Evolutionary conservation across 2,329 filamentous ascomycete species (phyloP).

Genomic region (Talaromyces funiculosus): DNA sequence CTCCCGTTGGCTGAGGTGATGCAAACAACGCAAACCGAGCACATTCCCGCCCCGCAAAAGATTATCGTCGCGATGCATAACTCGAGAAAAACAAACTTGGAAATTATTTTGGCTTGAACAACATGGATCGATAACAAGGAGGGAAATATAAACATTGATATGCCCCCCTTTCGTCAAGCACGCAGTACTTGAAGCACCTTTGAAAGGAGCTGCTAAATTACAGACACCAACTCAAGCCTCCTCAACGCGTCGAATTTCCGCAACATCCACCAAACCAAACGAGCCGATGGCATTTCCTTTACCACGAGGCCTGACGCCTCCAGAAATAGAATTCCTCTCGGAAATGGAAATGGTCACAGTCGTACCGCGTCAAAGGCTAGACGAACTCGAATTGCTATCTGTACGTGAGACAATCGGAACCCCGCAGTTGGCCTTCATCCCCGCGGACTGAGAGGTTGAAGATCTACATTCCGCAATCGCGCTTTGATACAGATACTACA

Average conservation of each 20-base stretch:
- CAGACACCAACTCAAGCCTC: not conserved
- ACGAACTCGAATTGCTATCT: conserved; percentile 75
- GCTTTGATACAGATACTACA: conserved; percentile 1
- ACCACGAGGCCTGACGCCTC: conserved; percentile 65
- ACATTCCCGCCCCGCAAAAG: conserved; percentile 11
- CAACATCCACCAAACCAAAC: not conserved
- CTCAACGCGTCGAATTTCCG: not conserved
- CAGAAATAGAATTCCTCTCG: conserved; percentile 88
- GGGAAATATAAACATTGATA: conserved; percentile 8
- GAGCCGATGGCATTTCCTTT: conserved; percentile 55
- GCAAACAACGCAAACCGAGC: conserved; percentile 32
- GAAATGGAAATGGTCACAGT: conserved; percentile 97
- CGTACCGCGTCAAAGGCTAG: conserved; percentile 82
- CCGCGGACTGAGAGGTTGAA: conserved; percentile 3
- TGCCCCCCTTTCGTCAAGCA: not conserved
- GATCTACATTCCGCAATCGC: conserved; percentile 9
- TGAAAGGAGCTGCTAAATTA: not conserved
- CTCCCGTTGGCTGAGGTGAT: conserved; percentile 15
- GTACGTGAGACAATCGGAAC: conserved; percentile 53
- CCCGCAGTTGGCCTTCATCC: conserved; percentile 9
- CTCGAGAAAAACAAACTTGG: not conserved
- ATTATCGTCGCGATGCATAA: not conserved
- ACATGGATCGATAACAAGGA: not conserved
- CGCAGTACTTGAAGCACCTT: not conserved
- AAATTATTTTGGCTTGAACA: conserved; percentile 1